Base-by-base conservation (phyloP, 192 early-diverging fungal genomes). In the Thamnidium elegans region DNA sequence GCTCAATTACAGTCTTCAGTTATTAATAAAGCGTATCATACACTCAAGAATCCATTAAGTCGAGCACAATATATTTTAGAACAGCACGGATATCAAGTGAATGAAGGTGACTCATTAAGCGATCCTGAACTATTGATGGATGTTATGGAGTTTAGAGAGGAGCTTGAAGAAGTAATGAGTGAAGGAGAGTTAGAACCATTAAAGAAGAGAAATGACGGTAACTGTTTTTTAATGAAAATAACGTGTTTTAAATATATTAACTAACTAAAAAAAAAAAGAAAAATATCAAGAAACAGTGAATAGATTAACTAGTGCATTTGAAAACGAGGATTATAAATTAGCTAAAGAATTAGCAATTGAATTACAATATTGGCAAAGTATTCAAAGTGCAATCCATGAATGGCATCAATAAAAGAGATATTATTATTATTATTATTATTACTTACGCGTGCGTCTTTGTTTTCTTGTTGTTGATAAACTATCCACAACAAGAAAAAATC, bases 11-110 rank as follows among this genome's bases (percentile, higher is more conserved):
- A 92, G 58, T 94, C 93, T 0, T 83, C 90, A 3, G 85, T 89
- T 64, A 83, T 92, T 48, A 96, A 96, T 83, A 91, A 94, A 65
- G 94, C 89, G 10, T 94, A 93, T 59, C 75, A 92, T 20, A 86
- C 87, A 15, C 75, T 96, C 20, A 72, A 82, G 34, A 86, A 93
- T 31, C 94, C 92, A 4, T 79, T 96, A n/a, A 61, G 73, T 11
- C 81, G 94, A 9, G 92, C 94, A 9, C 81, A 86, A 47, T 96
- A 96, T 45, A 77, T 96, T 62, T 81, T 96, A 44, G 74, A 84
- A 21, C 78, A 90, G 30, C 50, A 79, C 3, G 82, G 77, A 5
- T 53, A 79, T 1, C 70, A 78, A 15, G 78, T 90, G 9, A 69
- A 78, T 39, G 91, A 94, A 68, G 66, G 82, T 7, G 84, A 90